Evolutionary conservation across 2,329 filamentous ascomycete genomes (phyloP), one percentile per base, ranked within the genome.

Genomic region (Cryphonectria japonica): DNA sequence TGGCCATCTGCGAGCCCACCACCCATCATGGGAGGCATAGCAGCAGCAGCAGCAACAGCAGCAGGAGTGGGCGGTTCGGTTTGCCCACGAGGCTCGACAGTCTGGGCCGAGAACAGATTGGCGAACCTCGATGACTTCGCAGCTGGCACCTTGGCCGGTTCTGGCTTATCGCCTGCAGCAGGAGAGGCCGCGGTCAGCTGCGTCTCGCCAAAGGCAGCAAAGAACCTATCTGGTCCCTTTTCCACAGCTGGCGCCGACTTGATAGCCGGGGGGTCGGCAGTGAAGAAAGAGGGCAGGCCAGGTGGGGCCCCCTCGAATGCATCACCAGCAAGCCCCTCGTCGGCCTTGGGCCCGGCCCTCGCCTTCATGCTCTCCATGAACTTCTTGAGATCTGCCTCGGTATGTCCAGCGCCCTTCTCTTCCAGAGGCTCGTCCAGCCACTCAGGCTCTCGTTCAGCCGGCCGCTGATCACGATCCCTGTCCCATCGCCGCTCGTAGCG

Each of bases 281-380:
- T 34, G 54, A 72, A 72, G 14, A 77, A 75, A 50, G 78, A 70
- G 50, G 76, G 72, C 19, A 76, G 71, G 6, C 81, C 76, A 13
- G 71, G 65, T 14, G 37, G 8, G 1, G 8, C 37, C 37, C 70
- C 69, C 19, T 61, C 57, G 6, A 54, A 26, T 11, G 32, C 41
- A 43, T 70, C 41, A 39, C 68, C 71, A 19, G 52, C 50, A 22
- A 52, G 11, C 69, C 82, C 81, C 69, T 82, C 78, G 75, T 85
- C 78, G 64, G 82, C 19, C 64, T 78, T 79, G 52, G 75, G 79
- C 70, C 61, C 77, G 61, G 77, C 79, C 76, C 85, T 87, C 54
- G 90, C 90, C 80, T 93, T 95, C 94, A 97, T 97, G 74, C 87
- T 88, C 76, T 97, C 93, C 86, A 97, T 97, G 90, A 95, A 98